A percentile compares a stretch with the other conserved stretches of the same genome.
Conservation (phyloP, 1,284 basidiomycete genomes). For the Ceratobasidium sp. region DNA sequence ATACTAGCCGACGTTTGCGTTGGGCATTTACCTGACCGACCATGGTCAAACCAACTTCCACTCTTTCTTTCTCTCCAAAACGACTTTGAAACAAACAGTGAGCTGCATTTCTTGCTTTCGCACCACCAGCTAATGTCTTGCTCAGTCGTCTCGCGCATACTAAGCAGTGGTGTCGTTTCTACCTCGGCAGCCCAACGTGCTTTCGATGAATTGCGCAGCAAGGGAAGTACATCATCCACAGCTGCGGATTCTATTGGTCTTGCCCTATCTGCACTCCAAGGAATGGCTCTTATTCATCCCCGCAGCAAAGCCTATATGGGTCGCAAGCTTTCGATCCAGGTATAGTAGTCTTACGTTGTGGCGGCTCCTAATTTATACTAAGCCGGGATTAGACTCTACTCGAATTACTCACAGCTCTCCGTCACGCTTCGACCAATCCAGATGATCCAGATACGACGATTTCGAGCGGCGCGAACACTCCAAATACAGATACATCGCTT, state of each 20-base stretch:
- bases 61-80: conserved; percentile 72
- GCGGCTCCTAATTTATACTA: neutral
- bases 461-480: conserved; percentile 48
- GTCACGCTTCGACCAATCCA: conserved; percentile 14
- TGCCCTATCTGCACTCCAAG: conserved; percentile 76
- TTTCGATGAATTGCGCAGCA: conserved; percentile 56
- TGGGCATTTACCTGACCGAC: conserved; percentile 45
- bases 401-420: conserved; percentile 35
- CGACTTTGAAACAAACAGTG: conserved; percentile 78
- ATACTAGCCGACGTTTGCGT: conserved; percentile 64
- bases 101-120: conserved; percentile 46
- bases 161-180: conserved; percentile 36
- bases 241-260: conserved; percentile 55
- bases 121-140: neutral
- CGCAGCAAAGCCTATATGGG: conserved; percentile 74
- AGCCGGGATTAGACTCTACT: neutral
- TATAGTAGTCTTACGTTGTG: conserved; percentile 46
- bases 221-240: conserved; percentile 51
- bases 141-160: conserved; percentile 66
- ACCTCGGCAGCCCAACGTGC: conserved; percentile 1
- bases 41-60: conserved; percentile 55
- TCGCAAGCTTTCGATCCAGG: conserved; percentile 74
- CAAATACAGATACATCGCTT: conserved; percentile 43
- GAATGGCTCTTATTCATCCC: conserved; percentile 74
- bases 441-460: conserved; percentile 46